A percentile compares a stretch with the other conserved stretches of the same genome.
Evolutionary conservation across 371 early-diverging fungal genomes (phyloP).

Genomic region (Apophysomyces variabilis): DNA sequence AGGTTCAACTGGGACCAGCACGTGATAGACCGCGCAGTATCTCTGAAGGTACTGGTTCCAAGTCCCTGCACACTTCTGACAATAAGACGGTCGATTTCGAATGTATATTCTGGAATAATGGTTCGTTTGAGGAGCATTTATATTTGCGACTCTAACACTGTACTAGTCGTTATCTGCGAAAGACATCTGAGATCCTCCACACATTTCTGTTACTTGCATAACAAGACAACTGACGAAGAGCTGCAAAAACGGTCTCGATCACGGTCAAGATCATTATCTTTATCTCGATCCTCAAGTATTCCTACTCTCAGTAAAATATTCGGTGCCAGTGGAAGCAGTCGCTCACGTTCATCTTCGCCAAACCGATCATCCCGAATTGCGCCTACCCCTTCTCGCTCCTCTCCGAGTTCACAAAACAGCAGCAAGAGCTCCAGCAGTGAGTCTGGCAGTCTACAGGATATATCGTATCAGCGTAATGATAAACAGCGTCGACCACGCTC

Average conservation of each 20-base stretch:
- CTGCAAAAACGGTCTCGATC: conserved; percentile 38
- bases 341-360: conserved; percentile 44
- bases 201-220: conserved; percentile 30
- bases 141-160: neutral
- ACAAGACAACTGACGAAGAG: conserved; percentile 15
- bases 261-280: conserved; percentile 48
- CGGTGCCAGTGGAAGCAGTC: conserved; percentile 17
- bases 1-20: conserved; percentile 8
- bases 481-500: conserved; percentile 11
- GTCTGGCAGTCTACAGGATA: neutral
- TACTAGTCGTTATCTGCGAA: conserved; percentile 44
- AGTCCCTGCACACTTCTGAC: neutral
- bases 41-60: neutral
- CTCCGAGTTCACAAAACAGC: conserved; percentile 13
- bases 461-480: conserved; percentile 19
- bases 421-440: neutral
- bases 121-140: conserved; percentile 18
- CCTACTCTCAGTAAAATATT: conserved; percentile 45
- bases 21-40: neutral
- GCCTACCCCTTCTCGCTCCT: conserved; percentile 22
- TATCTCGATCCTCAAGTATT: conserved; percentile 44
- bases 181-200: conserved; percentile 33
- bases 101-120: conserved; percentile 53
- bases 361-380: conserved; percentile 19
- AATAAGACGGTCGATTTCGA: conserved; percentile 40